Evolutionary conservation across 768 basidiomycete genomes (phyloP), one percentile per base, ranked within the genome.

Genomic region (Kwoniella sp.): DNA sequence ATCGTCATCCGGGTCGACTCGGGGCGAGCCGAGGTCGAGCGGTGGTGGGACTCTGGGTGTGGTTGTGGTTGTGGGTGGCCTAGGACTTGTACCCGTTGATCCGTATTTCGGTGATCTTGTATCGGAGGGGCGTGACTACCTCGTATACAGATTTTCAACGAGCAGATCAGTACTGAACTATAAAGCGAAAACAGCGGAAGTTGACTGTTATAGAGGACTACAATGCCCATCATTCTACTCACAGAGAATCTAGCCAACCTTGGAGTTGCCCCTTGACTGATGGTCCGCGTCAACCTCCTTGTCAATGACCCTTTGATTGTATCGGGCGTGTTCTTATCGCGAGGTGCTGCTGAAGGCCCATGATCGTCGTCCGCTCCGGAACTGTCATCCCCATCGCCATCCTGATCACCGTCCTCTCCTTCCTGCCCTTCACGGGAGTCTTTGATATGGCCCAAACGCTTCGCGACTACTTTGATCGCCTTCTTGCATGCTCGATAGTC

Each of bases 321-420:
- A 26, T 55, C 58, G 38, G 63, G 63, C 37, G 67, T n/a, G 26
- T 58, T 54, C 28, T 28, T 53, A 20, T 61, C 52, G 57, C 65
- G 65, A 0, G 72, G 69, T 11, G 71, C 63, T 0, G 72, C 73
- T 25, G 68, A 70, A n/a, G 76, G 76, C 41, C 74, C 76, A 70
- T 75, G 63, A 71, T 78, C 57, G 34, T 88, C 89, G 29, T 89
- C 89, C 48, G 86, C 85, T 11, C 75, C 81, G 29, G 92, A 90
- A 4, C 91, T 90, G 0, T 88, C 87, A 68, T 88, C 89, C 71
- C 89, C 90, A 38, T 90, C 83, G 4, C 58, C 58, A 38, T 56
- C 57, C 31, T 54, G 41, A 29, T 50, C 52, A 41, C 38, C 47
- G 20, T 34, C 25, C 29, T 38, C 57, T 8, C 48, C 61, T 28